phyloP scores from a whole-genome alignment of 2,329 filamentous ascomycete species.

The Calonectria crousiana region DNA sequence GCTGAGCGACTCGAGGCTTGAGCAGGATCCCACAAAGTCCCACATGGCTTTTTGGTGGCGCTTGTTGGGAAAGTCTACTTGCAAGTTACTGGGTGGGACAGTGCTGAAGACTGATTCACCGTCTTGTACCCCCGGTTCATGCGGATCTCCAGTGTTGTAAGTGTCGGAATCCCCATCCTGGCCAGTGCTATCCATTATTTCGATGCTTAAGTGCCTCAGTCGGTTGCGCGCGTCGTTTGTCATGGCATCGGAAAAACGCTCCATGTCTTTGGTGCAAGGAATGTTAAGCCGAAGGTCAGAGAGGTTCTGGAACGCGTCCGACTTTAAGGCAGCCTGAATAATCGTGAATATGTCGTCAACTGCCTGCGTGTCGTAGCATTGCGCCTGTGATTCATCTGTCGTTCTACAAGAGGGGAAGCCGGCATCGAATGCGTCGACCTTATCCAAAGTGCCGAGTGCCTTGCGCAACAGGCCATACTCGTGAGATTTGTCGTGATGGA shows the following conservation, averaged over 20 bases:
- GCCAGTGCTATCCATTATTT: neutral
- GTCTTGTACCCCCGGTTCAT: neutral
- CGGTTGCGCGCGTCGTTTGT: neutral
- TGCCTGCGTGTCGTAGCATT: neutral
- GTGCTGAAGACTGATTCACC: fast-evolving
- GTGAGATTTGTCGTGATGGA: neutral
- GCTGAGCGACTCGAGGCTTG: neutral
- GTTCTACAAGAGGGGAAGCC: neutral
- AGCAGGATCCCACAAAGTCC: neutral
- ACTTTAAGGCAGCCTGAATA: neutral
- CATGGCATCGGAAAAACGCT: neutral
- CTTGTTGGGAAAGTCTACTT: neutral
- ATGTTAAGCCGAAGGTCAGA: neutral
- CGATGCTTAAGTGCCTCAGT: neutral
- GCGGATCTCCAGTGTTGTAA: neutral
- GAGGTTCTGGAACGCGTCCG: neutral
- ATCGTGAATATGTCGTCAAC: neutral
- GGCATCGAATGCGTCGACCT: neutral
- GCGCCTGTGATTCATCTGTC: neutral
- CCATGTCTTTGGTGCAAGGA: neutral
- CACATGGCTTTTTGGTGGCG: neutral
- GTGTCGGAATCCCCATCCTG: neutral
- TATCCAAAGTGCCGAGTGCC: neutral
- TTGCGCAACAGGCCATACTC: neutral
- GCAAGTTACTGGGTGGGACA: neutral